phyloP scores from a whole-genome alignment of 1,284 basidiomycete genomes.

The Rhodotorula glutinis region DNA sequence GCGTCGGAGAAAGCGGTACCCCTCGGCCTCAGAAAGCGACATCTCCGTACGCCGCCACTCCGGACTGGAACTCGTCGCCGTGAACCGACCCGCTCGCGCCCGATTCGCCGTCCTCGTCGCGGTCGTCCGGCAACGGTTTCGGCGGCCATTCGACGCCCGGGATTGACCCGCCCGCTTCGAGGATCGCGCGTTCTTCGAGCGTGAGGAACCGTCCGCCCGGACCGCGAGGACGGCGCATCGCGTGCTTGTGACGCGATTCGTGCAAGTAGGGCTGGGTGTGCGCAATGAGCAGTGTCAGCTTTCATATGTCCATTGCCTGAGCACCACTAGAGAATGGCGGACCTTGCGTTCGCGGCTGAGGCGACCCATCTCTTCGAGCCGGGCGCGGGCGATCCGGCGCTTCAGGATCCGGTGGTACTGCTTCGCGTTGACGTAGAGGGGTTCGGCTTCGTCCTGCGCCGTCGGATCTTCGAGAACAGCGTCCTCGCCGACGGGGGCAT shows the following conservation, averaged over 20 bases:
- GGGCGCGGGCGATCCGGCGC: conserved; percentile 76
- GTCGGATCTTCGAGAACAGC: conserved; percentile 20
- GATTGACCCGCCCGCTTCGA: conserved; percentile 35
- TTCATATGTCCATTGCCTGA: neutral
- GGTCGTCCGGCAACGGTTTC: conserved; percentile 8
- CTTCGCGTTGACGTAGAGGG: conserved; percentile 94
- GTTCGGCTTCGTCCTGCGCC: conserved; percentile 69
- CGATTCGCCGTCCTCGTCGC: neutral
- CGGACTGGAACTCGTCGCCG: neutral
- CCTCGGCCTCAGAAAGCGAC: too few species aligned
- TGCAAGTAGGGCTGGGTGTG: conserved; percentile 38
- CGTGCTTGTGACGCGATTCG: conserved; percentile 76
- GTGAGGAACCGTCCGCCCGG: conserved; percentile 96
- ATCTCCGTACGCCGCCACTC: neutral
- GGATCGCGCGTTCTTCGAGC: conserved; percentile 63
- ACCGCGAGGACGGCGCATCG: conserved; percentile 91
- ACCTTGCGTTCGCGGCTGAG: conserved; percentile 89
- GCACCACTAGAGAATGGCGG: conserved; percentile 22
- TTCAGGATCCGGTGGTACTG: conserved; percentile 96
- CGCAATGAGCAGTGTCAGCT: neutral
- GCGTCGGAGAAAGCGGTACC: too few species aligned
- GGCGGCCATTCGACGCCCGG: conserved; percentile 36
- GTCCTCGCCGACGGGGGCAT: neutral
- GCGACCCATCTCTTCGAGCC: conserved; percentile 86
- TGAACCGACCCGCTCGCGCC: neutral